Evolutionary conservation across 2,329 filamentous ascomycete genomes (phyloP).

Genomic region (Raffaelea arxii): DNA sequence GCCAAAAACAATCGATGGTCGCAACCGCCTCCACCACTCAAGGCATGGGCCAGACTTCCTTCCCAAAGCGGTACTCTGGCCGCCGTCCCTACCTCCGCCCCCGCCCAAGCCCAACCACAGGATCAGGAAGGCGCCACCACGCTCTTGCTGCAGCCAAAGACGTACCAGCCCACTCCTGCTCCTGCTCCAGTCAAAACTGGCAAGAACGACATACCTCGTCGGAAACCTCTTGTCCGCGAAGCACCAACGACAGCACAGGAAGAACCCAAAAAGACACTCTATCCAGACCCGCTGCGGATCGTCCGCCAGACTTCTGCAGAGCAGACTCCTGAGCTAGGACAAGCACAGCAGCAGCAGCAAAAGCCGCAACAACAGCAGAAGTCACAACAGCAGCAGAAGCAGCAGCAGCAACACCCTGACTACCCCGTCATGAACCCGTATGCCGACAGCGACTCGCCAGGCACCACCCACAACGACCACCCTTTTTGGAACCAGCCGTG

Average conservation of each 20-base stretch:
- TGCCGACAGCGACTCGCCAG: conserved; percentile 3
- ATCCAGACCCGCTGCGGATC: conserved; percentile 7
- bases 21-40: too few relatives aligned
- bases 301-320: neutral
- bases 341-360: neutral
- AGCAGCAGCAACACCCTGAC: conserved; percentile 2
- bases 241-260: neutral
- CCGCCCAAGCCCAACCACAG: too few relatives aligned
- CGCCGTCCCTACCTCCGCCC: too few relatives aligned
- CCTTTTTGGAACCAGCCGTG: neutral
- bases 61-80: too few relatives aligned
- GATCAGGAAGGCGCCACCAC: too few relatives aligned
- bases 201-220: neutral
- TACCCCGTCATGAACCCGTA: conserved; percentile 21
- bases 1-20: too few relatives aligned
- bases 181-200: neutral
- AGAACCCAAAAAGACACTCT: neutral
- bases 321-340: neutral
- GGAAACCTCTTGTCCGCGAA: neutral
- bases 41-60: too few relatives aligned
- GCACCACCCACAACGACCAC: neutral
- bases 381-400: neutral
- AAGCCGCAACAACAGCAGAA: neutral
- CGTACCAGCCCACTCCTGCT: too few relatives aligned
- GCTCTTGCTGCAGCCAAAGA: neutral